Base-by-base conservation (phyloP, 2,329 filamentous ascomycete genomes). In the Botrytis porri region DNA sequence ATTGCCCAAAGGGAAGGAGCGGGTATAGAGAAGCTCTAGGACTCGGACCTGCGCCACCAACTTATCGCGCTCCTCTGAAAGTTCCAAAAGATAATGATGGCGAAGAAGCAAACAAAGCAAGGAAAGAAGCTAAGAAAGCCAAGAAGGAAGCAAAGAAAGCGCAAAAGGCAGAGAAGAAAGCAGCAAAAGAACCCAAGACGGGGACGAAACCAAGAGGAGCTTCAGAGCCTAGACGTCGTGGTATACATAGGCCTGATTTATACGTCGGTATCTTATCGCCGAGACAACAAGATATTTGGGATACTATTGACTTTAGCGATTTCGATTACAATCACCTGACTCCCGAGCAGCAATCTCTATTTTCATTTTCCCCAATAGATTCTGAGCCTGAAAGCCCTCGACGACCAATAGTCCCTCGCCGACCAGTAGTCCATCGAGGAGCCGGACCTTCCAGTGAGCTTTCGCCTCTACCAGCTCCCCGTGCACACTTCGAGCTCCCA, bases 291-390 rank as follows among this genome's bases (percentile, higher is more conserved):
- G 8, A 14, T 20, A 71, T 71, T 22, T 71, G 60, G 59, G 69
- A 71, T 18, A 57, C 60, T 16, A 66, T 71, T 35, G 69, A 65
- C 35, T 57, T 71, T 48, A 41, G 6, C 20, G 37, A 71, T 35
- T 71, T 71, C 14, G 22, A 71, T 57, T 71, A 71, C 54, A 4
- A 57, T 25, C 9, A 54, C 16, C 35, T 71, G 37, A 66, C 5
- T 65, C 4, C 2, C 3, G 35, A 35, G 18, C 69, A 71, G 41
- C 37, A 66, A 71, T 16, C 45, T n/a, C 39, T 66, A 6, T 71
- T 71, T 22, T 71, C 69, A n/a, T 66, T 71, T 37, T 45, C 37
- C 9, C 69, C 69, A 16, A 63, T 63, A 18, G 35, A 67, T 20
- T 37, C 51, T 54, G 64, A 54, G 43, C 45, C 64, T 20, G n/a